Conservation (phyloP, 805 yeast species). For the Saturnispora ahearnii region DNA sequence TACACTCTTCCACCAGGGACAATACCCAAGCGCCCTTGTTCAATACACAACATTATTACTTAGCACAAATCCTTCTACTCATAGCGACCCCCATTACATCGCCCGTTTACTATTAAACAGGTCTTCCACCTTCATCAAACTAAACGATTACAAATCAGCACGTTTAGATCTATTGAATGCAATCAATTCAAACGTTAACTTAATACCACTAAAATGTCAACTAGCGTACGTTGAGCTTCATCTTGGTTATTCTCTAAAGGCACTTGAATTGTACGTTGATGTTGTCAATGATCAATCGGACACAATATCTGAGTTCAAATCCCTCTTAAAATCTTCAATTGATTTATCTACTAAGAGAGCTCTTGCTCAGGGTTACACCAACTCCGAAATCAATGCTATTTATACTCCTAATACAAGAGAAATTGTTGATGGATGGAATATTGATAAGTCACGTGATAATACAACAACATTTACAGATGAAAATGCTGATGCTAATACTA, state of each 20-base stretch:
- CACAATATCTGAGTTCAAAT: background rate
- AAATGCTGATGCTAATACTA: background rate
- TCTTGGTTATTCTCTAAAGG: background rate
- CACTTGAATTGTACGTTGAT: background rate
- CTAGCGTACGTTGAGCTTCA: constrained; percentile 1
- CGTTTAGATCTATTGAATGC: background rate
- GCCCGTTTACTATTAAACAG: background rate
- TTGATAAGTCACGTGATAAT: no score
- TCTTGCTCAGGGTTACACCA: constrained; percentile 1
- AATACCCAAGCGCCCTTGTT: background rate
- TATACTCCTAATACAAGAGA: background rate
- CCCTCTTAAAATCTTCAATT: background rate
- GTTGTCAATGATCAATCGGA: background rate
- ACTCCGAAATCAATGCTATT: background rate
- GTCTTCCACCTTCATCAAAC: background rate
- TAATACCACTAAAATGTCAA: background rate
- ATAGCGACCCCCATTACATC: background rate
- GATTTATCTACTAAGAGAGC: background rate
- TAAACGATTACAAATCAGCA: constrained; percentile 4
- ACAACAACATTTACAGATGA: background rate
- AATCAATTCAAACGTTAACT: background rate
- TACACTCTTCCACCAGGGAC: background rate
- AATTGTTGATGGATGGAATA: background rate
- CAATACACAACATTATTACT: background rate
- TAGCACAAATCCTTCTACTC: background rate